Conservation (phyloP, 2,329 filamentous ascomycete species). For the Colletotrichum endophyticum region DNA sequence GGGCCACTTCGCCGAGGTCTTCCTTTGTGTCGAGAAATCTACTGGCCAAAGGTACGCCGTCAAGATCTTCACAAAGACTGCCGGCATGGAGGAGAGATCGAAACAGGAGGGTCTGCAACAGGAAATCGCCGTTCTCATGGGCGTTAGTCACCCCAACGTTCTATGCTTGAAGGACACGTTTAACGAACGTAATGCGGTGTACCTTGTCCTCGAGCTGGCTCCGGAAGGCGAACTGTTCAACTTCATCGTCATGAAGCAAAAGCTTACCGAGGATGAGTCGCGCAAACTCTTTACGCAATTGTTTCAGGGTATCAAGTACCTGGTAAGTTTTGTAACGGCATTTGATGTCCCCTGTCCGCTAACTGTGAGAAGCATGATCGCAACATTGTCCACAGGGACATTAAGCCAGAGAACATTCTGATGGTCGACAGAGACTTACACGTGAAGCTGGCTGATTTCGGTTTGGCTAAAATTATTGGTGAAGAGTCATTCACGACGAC, state of each 20-base stretch:
- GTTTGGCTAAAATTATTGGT: constrained; percentile 96
- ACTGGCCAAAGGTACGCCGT: constrained; percentile 86
- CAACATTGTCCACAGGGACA: constrained; percentile 96
- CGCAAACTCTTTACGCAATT: constrained; percentile 89
- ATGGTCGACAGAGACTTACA: constrained; percentile 83
- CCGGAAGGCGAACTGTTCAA: constrained; percentile 96
- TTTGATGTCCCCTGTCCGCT: constrained; percentile 22
- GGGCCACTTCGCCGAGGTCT: constrained; percentile 94
- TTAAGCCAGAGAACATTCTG: constrained; percentile 96
- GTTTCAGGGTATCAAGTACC: constrained; percentile 92
- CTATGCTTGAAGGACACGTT: constrained; percentile 95
- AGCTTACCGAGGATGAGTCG: constrained; percentile 82
- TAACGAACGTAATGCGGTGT: constrained; percentile 88
- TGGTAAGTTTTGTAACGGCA: constrained; percentile 64
- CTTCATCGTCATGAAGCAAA: constrained; percentile 88
- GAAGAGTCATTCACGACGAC: constrained; percentile 98
- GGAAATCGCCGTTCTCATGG: constrained; percentile 95
- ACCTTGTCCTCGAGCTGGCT: constrained; percentile 88
- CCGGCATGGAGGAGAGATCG: constrained; percentile 80
- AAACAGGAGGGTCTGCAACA: constrained; percentile 89
- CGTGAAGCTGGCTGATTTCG: constrained; percentile 95
- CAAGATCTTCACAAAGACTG: constrained; percentile 90
- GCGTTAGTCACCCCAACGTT: constrained; percentile 93
- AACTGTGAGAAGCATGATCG: constrained; percentile 77
- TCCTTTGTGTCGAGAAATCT: constrained; percentile 85